Base-by-base conservation (phyloP, 768 basidiomycete genomes). In the Psilocybe sp. region DNA sequence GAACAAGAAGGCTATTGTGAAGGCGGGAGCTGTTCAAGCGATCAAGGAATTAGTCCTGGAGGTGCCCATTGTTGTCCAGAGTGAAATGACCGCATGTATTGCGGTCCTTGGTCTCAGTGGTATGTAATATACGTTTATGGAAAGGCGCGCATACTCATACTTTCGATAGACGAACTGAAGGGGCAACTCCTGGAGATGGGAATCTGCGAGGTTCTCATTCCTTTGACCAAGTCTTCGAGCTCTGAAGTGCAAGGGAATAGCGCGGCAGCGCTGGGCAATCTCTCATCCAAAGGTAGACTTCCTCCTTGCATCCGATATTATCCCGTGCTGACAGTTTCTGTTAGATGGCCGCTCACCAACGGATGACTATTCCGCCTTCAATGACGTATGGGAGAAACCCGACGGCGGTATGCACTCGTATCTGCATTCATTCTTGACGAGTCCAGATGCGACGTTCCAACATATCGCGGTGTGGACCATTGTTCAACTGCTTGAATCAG, bases 381-480 rank as follows among this genome's bases (percentile, higher is more conserved):
- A 93, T 58, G 90, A 92, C 49, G 96, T 98, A 11, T 98, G 97
- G 97, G 90, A 93, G 60, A 89, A 93, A 66, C 97, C 97, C 6
- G 94, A 97, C 49, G 97, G 95, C 15, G 97, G 97, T 38, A 87
- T 99, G 79, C 96, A 98, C 66, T 82, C 81, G 52, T 99, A 99
- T 70, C 77, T 99, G 39, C 87, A 92, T 64, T 82, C 92, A 40
- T 99, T 99, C 82, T 70, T 99, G 59, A 91, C 84, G 37, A 95
- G 91, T 62, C 75, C 89, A 5, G 97, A 99, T 62, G 87, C 92
- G 12, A 99, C 97, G 1, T 99, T 99, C 86, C 95, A 98, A 67
- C 97, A 99, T 64, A 99, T 98, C 55, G 97, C 97, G 32, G 94
- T 99, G 39, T 99, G 97, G 97, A 98, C 97, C 0, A 95, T 98